phyloP scores from a whole-genome alignment of 108 stramenopile genomes.

The Bacterosira constricta region DNA sequence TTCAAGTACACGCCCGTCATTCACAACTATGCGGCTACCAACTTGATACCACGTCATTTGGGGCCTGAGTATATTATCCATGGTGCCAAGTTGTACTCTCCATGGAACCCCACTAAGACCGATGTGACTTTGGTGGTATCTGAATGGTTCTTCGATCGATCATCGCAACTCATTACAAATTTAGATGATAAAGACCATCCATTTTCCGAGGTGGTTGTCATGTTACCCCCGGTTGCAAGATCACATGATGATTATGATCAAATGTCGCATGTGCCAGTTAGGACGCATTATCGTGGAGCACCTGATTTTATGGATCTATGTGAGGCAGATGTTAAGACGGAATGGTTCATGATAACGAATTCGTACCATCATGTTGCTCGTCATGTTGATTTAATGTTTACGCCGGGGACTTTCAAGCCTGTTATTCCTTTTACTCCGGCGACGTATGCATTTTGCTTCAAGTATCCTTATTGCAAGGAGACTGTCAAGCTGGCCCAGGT shows the following conservation, averaged over 20 bases:
- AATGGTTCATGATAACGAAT: constrained; percentile 78
- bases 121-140: constrained; percentile 63
- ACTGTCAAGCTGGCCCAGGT: constrained; percentile 53
- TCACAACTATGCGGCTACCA: constrained; percentile 75
- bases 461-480: constrained; percentile 61
- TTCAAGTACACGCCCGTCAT: constrained; percentile 66
- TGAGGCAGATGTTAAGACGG: constrained; percentile 59
- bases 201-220: constrained; percentile 62
- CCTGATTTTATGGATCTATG: constrained; percentile 72
- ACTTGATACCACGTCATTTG: constrained; percentile 68
- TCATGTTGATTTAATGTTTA: constrained; percentile 70
- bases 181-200: constrained; percentile 71
- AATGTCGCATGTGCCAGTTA: constrained; percentile 51
- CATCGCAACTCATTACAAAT: constrained; percentile 46
- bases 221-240: constrained; percentile 53
- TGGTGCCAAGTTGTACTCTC: constrained; percentile 65
- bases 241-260: constrained; percentile 54
- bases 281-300: constrained; percentile 51
- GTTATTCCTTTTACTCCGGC: constrained; percentile 65
- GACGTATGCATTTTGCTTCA: constrained; percentile 60
- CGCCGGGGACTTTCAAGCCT: constrained; percentile 59
- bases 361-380: constrained; percentile 66
- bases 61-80: constrained; percentile 72
- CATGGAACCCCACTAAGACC: constrained; percentile 63
- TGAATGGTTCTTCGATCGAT: constrained; percentile 64